phyloP scores from a whole-genome alignment of 1,139 yeast genomes.

The Geotrichum phurueaensis region DNA sequence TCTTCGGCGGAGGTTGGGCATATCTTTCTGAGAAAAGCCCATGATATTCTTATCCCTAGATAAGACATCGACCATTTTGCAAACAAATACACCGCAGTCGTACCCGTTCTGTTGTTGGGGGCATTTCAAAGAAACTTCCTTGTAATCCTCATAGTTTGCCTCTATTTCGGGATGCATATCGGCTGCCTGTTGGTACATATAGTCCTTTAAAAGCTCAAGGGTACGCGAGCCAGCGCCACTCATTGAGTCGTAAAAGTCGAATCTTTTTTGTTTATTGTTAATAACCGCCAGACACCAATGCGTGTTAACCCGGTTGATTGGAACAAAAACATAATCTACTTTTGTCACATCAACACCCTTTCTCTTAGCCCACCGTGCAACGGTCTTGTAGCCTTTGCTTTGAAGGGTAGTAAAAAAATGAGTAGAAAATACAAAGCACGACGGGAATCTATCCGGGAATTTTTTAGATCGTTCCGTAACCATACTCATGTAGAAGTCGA shows the following conservation, averaged over 20 bases:
- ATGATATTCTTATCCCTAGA: constrained; percentile 43
- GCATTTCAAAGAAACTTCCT: constrained; percentile 37
- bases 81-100: constrained; percentile 94
- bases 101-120: constrained; percentile 88
- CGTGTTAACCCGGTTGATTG: constrained; percentile 72
- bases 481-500: constrained; percentile 70
- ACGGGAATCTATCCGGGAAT: constrained; percentile 30
- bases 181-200: constrained; percentile 33
- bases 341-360: constrained; percentile 64
- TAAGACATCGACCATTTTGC: constrained; percentile 66
- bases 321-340: constrained; percentile 65
- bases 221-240: constrained; percentile 50
- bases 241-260: constrained; percentile 75
- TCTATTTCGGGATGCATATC: constrained; percentile 34
- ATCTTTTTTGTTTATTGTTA: constrained; percentile 52
- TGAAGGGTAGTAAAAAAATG: constrained; percentile 75
- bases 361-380: constrained; percentile 84
- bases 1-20: constrained; percentile 58
- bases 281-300: constrained; percentile 93
- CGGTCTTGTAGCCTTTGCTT: constrained; percentile 66
- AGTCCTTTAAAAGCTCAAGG: constrained; percentile 49
- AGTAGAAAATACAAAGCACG: constrained; percentile 72
- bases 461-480: constrained; percentile 43
- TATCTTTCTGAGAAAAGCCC: constrained; percentile 61
- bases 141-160: constrained; percentile 25